Evolutionary conservation across 2,329 filamentous ascomycete species (phyloP).

Genomic region (Claviceps sp.): DNA sequence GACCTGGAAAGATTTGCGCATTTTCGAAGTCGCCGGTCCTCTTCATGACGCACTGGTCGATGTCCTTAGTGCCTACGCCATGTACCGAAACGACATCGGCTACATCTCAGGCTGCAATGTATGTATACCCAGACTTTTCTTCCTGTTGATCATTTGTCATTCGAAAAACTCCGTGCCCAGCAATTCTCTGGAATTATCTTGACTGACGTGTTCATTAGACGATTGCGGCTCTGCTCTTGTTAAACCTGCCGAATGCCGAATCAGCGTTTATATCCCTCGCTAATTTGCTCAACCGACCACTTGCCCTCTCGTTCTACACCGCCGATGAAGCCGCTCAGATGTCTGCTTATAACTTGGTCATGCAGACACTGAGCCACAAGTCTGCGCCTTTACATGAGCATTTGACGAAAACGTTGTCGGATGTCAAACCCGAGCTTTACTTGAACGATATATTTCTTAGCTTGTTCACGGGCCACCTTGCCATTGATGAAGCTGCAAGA

Average conservation of each 20-base stretch:
- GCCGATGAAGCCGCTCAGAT: slow-evolving; percentile 54
- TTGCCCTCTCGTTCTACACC: slow-evolving; percentile 64
- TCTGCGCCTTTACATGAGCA: slow-evolving; percentile 50
- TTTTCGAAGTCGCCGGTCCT: slow-evolving; percentile 55
- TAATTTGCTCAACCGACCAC: slow-evolving; percentile 63
- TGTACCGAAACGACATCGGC: slow-evolving; percentile 72
- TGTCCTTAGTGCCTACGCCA: slow-evolving; percentile 63
- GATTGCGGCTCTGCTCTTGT: slow-evolving; percentile 57
- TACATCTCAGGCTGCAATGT: slow-evolving; percentile 65
- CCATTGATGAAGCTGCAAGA: slow-evolving; percentile 56
- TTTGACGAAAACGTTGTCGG: slow-evolving; percentile 36
- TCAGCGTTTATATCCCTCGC: slow-evolving; percentile 58
- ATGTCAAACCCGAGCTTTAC: slow-evolving; percentile 37
- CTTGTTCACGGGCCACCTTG: slow-evolving; percentile 49
- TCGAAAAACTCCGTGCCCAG: neutral
- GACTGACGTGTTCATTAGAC: slow-evolving; percentile 29
- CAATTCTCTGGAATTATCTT: slow-evolving; percentile 8
- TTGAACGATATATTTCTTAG: slow-evolving; percentile 47
- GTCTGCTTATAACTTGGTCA: slow-evolving; percentile 54
- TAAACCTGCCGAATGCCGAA: slow-evolving; percentile 52
- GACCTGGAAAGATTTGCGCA: slow-evolving; percentile 59
- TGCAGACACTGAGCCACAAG: slow-evolving; percentile 53
- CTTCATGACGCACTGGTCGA: slow-evolving; percentile 56
- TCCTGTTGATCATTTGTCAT: neutral
- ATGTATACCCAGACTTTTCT: slow-evolving; percentile 22